phyloP scores from a whole-genome alignment of 2,329 filamentous ascomycete species.

The Emergomyces africanus region DNA sequence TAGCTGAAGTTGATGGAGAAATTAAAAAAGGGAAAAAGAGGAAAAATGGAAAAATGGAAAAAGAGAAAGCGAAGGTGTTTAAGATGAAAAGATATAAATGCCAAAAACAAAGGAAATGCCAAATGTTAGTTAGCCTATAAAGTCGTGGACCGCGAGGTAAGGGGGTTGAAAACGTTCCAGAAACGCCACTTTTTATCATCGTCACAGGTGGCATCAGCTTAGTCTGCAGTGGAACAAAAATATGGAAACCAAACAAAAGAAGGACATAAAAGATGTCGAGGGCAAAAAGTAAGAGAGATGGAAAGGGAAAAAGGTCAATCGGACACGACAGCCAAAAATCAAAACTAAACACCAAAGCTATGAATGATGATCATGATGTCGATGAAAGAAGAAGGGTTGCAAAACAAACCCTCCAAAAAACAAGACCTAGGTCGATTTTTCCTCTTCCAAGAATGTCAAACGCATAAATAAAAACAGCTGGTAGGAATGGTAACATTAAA shows the following conservation, averaged over 20 bases:
- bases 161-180: not conserved
- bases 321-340: not conserved
- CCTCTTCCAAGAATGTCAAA: not conserved
- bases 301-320: not conserved
- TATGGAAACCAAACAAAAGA: not conserved
- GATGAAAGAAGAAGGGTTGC: not conserved
- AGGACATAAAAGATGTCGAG: not conserved
- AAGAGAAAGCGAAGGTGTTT: not conserved
- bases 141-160: not conserved
- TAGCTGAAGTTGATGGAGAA: not conserved
- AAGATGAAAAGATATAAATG: not conserved
- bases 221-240: not conserved
- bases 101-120: not conserved
- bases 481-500: not conserved
- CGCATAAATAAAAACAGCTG: not conserved
- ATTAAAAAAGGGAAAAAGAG: not conserved
- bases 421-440: not conserved
- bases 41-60: too few relatives aligned
- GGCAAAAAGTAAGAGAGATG: not conserved
- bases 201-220: not conserved
- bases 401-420: not conserved
- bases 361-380: slow-evolving; percentile 1
- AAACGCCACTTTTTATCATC: not conserved
- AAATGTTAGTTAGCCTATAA: not conserved
- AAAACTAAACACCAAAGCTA: slow-evolving; percentile 1